Conservation (phyloP, 345 rosid genomes). For the Dovyalis caffra region DNA sequence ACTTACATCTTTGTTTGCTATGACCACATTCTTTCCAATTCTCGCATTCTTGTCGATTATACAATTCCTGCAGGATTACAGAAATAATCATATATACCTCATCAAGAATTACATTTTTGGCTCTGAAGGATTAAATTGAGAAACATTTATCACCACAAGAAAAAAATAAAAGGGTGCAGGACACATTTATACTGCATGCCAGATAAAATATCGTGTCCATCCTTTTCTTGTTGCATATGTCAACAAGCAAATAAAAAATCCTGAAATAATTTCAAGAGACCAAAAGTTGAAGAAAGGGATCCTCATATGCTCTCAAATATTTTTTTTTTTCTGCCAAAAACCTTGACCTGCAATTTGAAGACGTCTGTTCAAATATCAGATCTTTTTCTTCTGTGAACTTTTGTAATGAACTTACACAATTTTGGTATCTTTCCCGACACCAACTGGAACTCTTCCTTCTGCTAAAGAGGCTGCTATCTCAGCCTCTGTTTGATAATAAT, state of each 20-base stretch:
- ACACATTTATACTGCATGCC: background rate
- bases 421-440: constrained; percentile 67
- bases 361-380: background rate
- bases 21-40: constrained; percentile 70
- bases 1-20: constrained; percentile 75
- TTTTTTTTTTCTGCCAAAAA: too few relatives aligned
- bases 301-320: background rate
- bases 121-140: background rate
- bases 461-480: constrained; percentile 62
- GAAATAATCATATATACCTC: background rate
- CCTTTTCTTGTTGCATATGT: background rate
- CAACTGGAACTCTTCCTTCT: constrained; percentile 64
- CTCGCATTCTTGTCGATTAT: constrained; percentile 82
- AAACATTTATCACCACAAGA: background rate
- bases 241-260: background rate
- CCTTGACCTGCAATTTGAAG: background rate
- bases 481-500: constrained; percentile 68
- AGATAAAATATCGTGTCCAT: background rate
- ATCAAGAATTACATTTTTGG: background rate
- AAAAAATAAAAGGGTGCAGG: background rate
- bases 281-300: too few relatives aligned
- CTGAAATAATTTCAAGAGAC: too few relatives aligned
- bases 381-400: background rate
- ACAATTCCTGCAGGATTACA: constrained; percentile 53
- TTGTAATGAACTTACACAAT: constrained; percentile 41